phyloP scores from a whole-genome alignment of 768 basidiomycete species.

The Collybia mongolica region DNA sequence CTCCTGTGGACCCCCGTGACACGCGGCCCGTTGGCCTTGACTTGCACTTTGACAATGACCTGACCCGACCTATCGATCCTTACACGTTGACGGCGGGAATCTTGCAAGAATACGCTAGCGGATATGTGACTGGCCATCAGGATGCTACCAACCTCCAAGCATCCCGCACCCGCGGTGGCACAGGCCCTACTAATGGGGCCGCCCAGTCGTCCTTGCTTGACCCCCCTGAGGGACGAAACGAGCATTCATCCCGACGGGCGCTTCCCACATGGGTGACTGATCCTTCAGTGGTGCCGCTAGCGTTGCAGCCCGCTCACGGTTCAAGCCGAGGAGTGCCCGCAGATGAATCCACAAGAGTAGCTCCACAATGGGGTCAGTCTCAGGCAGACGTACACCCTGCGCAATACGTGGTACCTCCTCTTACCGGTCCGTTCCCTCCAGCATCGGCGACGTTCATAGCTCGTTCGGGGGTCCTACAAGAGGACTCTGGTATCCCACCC shows the following conservation, averaged over 20 bases:
- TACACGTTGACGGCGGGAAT: constrained; percentile 21
- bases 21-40: not conserved
- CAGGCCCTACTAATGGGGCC: not conserved
- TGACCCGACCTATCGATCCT: constrained; percentile 13
- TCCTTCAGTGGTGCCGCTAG: too few species aligned
- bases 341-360: too few species aligned
- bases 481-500: too few species aligned
- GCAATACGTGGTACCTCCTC: too few species aligned
- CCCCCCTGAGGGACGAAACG: not conserved
- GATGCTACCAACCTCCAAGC: constrained; percentile 4
- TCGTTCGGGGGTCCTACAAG: too few species aligned
- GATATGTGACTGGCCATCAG: constrained; percentile 23
- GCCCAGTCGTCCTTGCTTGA: not conserved
- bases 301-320: too few species aligned
- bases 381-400: too few species aligned
- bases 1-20: not conserved
- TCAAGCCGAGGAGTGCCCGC: too few species aligned
- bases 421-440: too few species aligned
- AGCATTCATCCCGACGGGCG: not conserved
- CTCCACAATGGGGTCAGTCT: too few species aligned
- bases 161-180: not conserved
- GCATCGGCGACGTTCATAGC: too few species aligned
- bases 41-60: not conserved
- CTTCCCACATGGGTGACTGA: not conserved
- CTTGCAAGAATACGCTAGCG: constrained; percentile 22